Evolutionary conservation across 257 asterid genomes (phyloP), one percentile per base, ranked within the genome.

Genomic region (Solanum sejunctum): DNA sequence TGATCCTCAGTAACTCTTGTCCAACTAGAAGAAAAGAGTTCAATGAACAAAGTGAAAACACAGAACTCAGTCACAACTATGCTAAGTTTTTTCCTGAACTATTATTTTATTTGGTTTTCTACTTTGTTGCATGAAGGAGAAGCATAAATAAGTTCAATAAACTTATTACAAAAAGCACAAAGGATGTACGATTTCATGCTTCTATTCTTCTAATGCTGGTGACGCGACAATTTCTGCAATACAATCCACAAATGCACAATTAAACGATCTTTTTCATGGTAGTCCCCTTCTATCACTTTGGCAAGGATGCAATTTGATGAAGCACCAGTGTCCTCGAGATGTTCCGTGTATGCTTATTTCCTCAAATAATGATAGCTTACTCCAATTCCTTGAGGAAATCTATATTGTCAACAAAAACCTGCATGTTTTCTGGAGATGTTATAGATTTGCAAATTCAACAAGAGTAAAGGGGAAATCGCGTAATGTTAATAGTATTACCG

Each of bases 371-470:
- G n/a, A n/a, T 26, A 49, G 61, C 12, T 67, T 32, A 83, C 81
- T 95, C 99, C 89, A 96, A 89, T 89, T 96, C 99, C 95, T 96
- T 96, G 69, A 90, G 90, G 88, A 96, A 94, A 90, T 96, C 99
- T 23, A 94, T 86, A 83, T 93, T 96, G 89, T 96, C 99, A 63
- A 96, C 99, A 64, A 96, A 96, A 47, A 96, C 99, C 99, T 96
- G 94, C 91, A 88, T 85, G 54, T 73, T 63, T 60, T 15, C 28
- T 16, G 20, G 6, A 57, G 26, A 36, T 20, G 56, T 63, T 10
- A 43, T 51, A 45, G 69, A 28, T 28, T 60, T 43, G 28, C 60
- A 12, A 13, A 78, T 54, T 71, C 60, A 85, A 78, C 26, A 87
- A 70, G 21, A 82, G 45, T 69, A 5, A 4, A 41, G 85, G 75